Percentiles rank a stretch among this genome's conserved stretches.
Conservation (phyloP, 495 filamentous ascomycete genomes). For the Chlorociboria aeruginascens region DNA sequence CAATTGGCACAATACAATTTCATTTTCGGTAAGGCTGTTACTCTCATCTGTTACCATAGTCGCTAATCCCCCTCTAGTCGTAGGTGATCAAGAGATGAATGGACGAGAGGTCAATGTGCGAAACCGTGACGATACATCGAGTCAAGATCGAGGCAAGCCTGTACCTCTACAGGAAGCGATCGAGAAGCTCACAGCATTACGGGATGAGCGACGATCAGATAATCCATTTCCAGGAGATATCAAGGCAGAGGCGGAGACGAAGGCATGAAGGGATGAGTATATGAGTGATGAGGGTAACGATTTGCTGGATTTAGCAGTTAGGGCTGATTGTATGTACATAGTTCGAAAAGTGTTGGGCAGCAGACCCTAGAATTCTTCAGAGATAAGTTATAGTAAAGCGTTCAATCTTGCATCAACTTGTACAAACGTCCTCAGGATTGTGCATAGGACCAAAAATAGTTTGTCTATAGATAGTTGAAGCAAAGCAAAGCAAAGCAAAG, state of each 20-base stretch:
- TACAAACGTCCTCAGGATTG: no score
- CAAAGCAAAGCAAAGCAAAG: no score
- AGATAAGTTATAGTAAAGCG: no score
- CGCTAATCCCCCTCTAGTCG: conserved; percentile 37
- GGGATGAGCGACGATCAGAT: conserved; percentile 49
- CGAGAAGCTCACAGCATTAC: conserved; percentile 55
- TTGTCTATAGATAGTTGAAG: no score
- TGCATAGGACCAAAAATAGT: no score
- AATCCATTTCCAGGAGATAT: conserved; percentile 32
- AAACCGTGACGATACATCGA: conserved; percentile 76
- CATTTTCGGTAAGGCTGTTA: conserved; percentile 51
- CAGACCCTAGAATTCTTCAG: no score
- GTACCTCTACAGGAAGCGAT: conserved; percentile 68
- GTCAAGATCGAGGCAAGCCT: conserved; percentile 56
- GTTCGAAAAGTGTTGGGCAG: no score
- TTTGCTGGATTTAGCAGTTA: no score
- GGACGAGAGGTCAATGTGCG: conserved; percentile 73
- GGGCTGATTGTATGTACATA: no score
- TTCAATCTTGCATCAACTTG: no score
- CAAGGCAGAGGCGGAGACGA: conserved; percentile 9
- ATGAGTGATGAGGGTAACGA: no score
- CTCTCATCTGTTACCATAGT: not conserved
- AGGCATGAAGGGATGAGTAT: not conserved
- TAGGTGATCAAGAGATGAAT: conserved; percentile 73
- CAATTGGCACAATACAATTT: conserved; percentile 89